Evolutionary conservation across 2,329 filamentous ascomycete genomes (phyloP).

Genomic region (Endocalyx cinctus): DNA sequence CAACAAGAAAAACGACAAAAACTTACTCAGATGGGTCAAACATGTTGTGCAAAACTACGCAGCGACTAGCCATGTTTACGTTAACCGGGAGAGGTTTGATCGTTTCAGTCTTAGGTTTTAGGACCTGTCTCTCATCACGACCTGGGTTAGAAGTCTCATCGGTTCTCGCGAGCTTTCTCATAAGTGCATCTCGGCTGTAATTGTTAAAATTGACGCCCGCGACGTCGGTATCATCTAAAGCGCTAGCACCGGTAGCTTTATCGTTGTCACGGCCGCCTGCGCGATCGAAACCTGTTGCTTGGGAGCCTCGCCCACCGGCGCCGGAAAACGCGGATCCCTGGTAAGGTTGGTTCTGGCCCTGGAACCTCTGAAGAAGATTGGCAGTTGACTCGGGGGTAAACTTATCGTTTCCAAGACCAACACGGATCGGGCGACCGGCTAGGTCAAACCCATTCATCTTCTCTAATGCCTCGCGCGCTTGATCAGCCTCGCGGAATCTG

Average conservation of each 20-base stretch:
- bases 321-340: constrained; percentile 92
- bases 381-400: constrained; percentile 96
- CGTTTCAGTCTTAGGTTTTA: constrained; percentile 77
- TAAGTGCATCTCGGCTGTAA: constrained; percentile 96
- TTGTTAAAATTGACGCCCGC: constrained; percentile 99
- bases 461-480: constrained; percentile 91
- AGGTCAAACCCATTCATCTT: constrained; percentile 99
- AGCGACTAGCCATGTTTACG: constrained; percentile 88
- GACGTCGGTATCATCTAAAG: constrained; percentile 95
- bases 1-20: not conserved
- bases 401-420: constrained; percentile 99
- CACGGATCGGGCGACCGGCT: constrained; percentile 92
- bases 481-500: constrained; percentile 83
- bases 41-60: constrained; percentile 92
- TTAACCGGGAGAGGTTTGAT: constrained; percentile 75
- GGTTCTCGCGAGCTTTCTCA: constrained; percentile 96
- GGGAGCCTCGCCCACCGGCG: constrained; percentile 78
- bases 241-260: constrained; percentile 86
- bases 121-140: constrained; percentile 65
- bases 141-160: constrained; percentile 68
- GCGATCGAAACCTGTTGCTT: constrained; percentile 85
- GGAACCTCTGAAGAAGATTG: constrained; percentile 87
- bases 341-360: constrained; percentile 71
- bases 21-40: constrained; percentile 89
- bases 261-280: constrained; percentile 84